Base-by-base conservation (phyloP, 345 rosid genomes). In the Balakata baccata region DNA sequence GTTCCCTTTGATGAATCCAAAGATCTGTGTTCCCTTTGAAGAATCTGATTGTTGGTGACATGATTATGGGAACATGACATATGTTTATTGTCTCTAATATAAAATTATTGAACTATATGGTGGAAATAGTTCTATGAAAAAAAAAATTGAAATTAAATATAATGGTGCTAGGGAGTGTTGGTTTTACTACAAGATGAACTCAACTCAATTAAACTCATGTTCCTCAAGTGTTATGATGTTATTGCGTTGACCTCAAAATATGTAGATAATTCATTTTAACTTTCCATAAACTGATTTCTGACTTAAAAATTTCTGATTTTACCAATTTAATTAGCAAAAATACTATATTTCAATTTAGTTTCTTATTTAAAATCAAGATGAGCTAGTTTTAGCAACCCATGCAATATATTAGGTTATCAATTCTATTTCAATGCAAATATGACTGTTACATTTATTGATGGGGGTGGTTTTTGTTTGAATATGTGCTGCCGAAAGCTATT, bases 71-170 rank as follows among this genome's bases (percentile, higher is more conserved):
- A n/a, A n/a, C n/a, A n/a, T n/a, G n/a, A n/a, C n/a, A n/a, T n/a
- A n/a, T n/a, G n/a, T n/a, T n/a, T n/a, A n/a, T n/a, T n/a, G n/a
- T n/a, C 3, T 34, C 41, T 6, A 38, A 11, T 45, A 25, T 57
- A 63, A 3, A 23, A 52, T 23, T n/a, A 49, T 10, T 64, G 38
- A 38, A 58, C 11, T 60, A 9, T 5, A 13, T 64, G 62, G 63
- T 57, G 13, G 74, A 47, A 20, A 54, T 41, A 16, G 53, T 75
- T 22, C 56, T 20, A 43, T 72, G 8, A 71, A 43, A 50, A 71
- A 43, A 50, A 64, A 54, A 41, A 51, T 66, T 22, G 64, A 61
- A 61, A 57, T 11, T 8, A 49, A 49, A 59, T 43, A 37, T 25
- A 39, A 37, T 17, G n/a, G 47, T 16, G 22, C 20, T 37, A 62